A percentile compares a stretch with the other conserved stretches of the same genome.
phyloP scores from a whole-genome alignment of 2,329 filamentous ascomycete species.

The Leptographium flavum region DNA sequence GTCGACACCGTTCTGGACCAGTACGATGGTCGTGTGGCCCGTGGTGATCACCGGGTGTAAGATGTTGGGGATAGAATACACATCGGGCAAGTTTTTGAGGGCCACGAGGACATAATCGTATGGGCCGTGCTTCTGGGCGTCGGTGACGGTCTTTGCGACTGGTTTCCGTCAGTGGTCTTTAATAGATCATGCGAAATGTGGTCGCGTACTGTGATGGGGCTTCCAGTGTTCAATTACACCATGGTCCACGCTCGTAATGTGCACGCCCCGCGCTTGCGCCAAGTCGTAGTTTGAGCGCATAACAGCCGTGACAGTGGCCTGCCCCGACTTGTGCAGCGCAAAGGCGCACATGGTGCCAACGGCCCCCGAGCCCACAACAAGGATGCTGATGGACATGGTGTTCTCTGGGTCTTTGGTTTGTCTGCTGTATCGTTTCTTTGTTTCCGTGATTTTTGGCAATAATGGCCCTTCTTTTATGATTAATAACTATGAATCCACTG shows the following conservation, averaged over 20 bases:
- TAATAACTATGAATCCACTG: no score
- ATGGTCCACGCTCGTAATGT: neutral
- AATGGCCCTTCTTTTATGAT: no score
- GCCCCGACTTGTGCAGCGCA: slow-evolving; percentile 2
- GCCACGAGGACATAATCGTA: slow-evolving; percentile 6
- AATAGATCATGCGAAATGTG: no score
- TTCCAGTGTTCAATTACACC: neutral
- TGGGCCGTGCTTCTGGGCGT: neutral
- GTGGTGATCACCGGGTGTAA: neutral
- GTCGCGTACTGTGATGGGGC: neutral
- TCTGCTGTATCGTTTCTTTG: no score
- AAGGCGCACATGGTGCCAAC: slow-evolving; percentile 4
- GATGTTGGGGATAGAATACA: neutral
- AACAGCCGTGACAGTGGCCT: neutral
- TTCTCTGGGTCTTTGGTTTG: no score
- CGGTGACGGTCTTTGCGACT: no score
- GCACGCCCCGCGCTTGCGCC: neutral
- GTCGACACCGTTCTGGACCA: slow-evolving; percentile 6
- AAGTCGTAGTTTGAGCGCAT: slow-evolving; percentile 1
- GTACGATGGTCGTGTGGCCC: neutral
- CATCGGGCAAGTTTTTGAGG: slow-evolving; percentile 2
- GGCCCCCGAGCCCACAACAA: slow-evolving; percentile 3
- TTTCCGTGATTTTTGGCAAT: no score
- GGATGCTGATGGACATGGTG: neutral
- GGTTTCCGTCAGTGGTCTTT: no score